These are phyloP conservation scores for Zymoseptoria ardabiliae DNA, from an alignment of 2,329 filamentous ascomycete genomes.

Conservation along the genomic window DNA sequence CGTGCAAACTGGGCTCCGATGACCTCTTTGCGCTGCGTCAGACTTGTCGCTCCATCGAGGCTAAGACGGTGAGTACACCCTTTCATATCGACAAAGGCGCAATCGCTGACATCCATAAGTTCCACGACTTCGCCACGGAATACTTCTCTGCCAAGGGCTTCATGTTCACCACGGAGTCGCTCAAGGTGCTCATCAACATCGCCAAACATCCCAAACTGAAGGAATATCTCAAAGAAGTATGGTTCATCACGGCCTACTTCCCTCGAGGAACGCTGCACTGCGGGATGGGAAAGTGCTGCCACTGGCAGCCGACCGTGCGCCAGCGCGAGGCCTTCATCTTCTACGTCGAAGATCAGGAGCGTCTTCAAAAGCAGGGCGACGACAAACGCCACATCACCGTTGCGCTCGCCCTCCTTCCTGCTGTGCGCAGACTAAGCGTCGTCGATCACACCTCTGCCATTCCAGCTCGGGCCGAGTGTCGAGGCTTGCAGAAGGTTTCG, in stretches of 20 bases:
- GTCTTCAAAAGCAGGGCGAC: constrained; percentile 12
- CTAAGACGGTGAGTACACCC: constrained; percentile 2
- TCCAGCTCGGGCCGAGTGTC: constrained; percentile 8
- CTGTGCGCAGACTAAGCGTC: constrained; percentile 7
- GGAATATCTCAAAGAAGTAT: constrained; percentile 19
- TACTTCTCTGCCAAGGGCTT: constrained; percentile 21
- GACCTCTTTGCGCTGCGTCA: constrained; percentile 22
- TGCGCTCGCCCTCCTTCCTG: constrained; percentile 19
- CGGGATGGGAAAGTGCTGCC: constrained; percentile 8
- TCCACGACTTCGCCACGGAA: constrained; percentile 25
- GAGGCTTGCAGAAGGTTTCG: constrained; percentile 15
- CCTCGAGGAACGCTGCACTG: constrained; percentile 14
- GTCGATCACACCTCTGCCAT: constrained; percentile 10
- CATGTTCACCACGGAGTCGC: constrained; percentile 21
- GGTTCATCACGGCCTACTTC: constrained; percentile 19
- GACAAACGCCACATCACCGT: constrained; percentile 18
- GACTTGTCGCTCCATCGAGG: constrained; percentile 22
- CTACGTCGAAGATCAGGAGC: constrained; percentile 22
- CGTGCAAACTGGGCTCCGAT: constrained; percentile 20
- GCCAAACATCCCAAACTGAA: constrained; percentile 18
- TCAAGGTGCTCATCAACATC: constrained; percentile 21
- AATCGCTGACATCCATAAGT: background rate
- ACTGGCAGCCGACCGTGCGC: constrained; percentile 15
- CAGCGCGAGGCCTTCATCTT: constrained; percentile 21
- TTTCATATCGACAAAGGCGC: background rate